phyloP scores from a whole-genome alignment of 129 eudicot species.

The Pseudognaphalium luteoalbum region DNA sequence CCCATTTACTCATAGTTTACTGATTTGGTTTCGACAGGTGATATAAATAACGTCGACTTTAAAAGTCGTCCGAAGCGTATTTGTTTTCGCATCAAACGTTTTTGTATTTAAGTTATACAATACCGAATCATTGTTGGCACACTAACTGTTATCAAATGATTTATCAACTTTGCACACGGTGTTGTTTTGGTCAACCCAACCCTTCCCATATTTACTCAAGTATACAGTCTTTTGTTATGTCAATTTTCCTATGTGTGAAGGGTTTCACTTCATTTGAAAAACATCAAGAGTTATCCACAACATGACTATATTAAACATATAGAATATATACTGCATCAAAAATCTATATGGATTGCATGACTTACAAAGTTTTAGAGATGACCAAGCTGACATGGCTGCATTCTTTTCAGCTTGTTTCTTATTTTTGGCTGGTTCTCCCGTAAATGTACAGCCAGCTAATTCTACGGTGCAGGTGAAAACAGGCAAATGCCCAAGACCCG shows the following conservation, averaged over 20 bases:
- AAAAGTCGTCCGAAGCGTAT: not conserved
- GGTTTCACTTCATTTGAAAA: not conserved
- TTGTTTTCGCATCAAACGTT: not conserved
- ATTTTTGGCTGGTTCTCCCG: conserved; percentile 89
- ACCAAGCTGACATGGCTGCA: conserved; percentile 99
- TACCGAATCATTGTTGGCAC: not conserved
- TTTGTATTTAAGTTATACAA: no score
- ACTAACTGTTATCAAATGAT: not conserved
- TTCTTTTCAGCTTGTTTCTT: conserved; percentile 97
- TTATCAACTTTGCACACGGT: not conserved
- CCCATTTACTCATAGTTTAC: not conserved
- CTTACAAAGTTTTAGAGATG: conserved; percentile 76
- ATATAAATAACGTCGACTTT: not conserved
- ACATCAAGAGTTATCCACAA: not conserved
- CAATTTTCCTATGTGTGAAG: no score
- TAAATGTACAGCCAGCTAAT: conserved; percentile 74
- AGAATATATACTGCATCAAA: not conserved
- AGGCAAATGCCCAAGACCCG: conserved; percentile 89
- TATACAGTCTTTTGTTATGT: not conserved
- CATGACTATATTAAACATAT: not conserved
- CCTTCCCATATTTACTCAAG: not conserved
- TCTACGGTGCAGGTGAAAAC: conserved; percentile 86
- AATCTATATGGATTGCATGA: conserved; percentile 3
- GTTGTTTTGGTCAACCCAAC: not conserved
- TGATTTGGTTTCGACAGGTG: not conserved